These are phyloP conservation scores for Stentor roeselii DNA, from an alignment of 73 alveolate species.

Conservation along the genomic window DNA sequence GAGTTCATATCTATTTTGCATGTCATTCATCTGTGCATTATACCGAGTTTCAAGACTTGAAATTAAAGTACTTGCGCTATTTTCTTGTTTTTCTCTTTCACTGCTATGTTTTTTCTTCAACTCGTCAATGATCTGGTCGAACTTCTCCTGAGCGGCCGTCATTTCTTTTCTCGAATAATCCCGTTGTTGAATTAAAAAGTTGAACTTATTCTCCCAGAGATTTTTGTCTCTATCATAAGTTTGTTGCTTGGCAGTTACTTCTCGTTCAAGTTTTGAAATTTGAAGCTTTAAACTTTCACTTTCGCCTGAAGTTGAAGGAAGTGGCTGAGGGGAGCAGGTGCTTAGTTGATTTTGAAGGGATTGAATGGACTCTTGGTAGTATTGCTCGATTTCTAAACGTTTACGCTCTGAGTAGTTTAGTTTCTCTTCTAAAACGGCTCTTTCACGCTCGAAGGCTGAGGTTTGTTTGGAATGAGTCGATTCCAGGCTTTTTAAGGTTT, in stretches of 20 bases:
- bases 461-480: neutral
- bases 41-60: slow-evolving; percentile 71
- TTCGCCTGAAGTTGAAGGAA: neutral
- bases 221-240: slow-evolving; percentile 9
- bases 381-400: neutral
- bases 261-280: slow-evolving; percentile 12
- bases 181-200: neutral
- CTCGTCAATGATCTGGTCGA: slow-evolving; percentile 82
- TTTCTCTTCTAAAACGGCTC: slow-evolving; percentile 24
- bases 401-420: neutral
- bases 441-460: neutral
- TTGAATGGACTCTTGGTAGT: slow-evolving; percentile 6
- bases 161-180: slow-evolving; percentile 72
- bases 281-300: neutral
- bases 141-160: slow-evolving; percentile 72
- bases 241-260: neutral
- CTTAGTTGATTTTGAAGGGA: neutral
- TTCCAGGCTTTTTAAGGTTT: neutral
- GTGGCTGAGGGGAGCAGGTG: neutral
- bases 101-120: slow-evolving; percentile 65
- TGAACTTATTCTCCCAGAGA: slow-evolving; percentile 13
- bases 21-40: slow-evolving; percentile 66
- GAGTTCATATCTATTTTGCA: slow-evolving; percentile 37
- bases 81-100: slow-evolving; percentile 76
- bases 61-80: slow-evolving; percentile 45